Conservation (phyloP, 306 rosid genomes). For the Betula pendula region DNA sequence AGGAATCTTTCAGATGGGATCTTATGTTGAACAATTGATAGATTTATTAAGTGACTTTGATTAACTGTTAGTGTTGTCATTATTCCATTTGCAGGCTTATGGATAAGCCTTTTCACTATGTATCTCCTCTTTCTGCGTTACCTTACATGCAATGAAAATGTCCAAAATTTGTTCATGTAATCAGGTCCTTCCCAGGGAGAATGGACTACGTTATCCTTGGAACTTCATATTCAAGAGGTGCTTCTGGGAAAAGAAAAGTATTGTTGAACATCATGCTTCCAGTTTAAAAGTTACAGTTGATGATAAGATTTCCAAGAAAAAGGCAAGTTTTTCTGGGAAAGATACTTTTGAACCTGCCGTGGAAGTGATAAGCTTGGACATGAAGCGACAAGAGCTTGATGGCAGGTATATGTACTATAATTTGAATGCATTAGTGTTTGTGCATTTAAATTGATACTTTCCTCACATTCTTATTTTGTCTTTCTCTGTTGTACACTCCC, state of each 20-base stretch:
- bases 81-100: background rate
- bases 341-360: conserved; percentile 45
- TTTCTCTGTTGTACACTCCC: background rate
- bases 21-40: too few species aligned
- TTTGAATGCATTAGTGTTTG: conserved; percentile 22
- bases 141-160: conserved; percentile 8
- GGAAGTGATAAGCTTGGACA: conserved; percentile 80
- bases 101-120: background rate
- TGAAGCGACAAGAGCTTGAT: conserved; percentile 95
- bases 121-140: background rate
- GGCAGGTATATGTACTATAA: conserved; percentile 56
- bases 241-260: conserved; percentile 55
- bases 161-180: conserved; percentile 20
- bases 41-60: too few species aligned
- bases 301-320: conserved; percentile 30
- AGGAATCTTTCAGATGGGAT: too few species aligned
- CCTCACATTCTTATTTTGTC: conserved; percentile 17
- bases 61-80: background rate
- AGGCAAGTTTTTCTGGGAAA: conserved; percentile 34
- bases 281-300: conserved; percentile 32
- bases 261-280: conserved; percentile 33
- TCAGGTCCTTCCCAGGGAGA: conserved; percentile 87
- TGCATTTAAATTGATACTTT: conserved; percentile 22
- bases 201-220: conserved; percentile 79
- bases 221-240: conserved; percentile 56